Evolutionary conservation across 2,329 filamentous ascomycete species (phyloP).

Genomic region (Cadophora sp.): DNA sequence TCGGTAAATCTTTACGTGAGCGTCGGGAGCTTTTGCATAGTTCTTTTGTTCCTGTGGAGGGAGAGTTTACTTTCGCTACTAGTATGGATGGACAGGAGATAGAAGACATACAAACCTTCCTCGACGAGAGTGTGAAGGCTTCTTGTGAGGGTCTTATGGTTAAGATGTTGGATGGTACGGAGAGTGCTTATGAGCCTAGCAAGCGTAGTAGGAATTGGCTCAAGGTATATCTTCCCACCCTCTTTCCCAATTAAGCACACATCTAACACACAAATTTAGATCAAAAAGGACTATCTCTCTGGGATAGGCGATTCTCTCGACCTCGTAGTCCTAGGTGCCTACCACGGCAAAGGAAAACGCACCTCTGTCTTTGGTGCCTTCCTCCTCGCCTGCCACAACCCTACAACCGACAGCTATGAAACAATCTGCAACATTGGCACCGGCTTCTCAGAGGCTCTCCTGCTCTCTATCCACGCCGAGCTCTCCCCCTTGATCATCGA

Average conservation of each 20-base stretch:
- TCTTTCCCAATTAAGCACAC: constrained; percentile 6
- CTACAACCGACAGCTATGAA: constrained; percentile 81
- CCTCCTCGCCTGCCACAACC: constrained; percentile 92
- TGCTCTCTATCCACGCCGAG: constrained; percentile 83
- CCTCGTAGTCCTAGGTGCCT: constrained; percentile 93
- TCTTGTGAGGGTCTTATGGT: constrained; percentile 99
- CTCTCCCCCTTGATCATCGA: constrained; percentile 84
- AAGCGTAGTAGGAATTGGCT: constrained; percentile 98
- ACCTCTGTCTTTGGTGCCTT: constrained; percentile 97
- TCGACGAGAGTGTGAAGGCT: constrained; percentile 94
- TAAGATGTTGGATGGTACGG: constrained; percentile 94
- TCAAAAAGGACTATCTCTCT: constrained; percentile 97
- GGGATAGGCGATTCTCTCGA: constrained; percentile 96
- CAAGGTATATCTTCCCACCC: constrained; percentile 66
- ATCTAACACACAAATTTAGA: constrained; percentile 52
- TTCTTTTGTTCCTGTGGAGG: constrained; percentile 80
- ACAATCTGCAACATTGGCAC: constrained; percentile 99
- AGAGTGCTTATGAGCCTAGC: constrained; percentile 94
- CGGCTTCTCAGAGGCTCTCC: constrained; percentile 91
- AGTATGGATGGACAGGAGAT: constrained; percentile 86
- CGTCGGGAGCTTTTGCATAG: constrained; percentile 76
- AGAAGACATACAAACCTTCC: constrained; percentile 89
- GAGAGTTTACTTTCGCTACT: constrained; percentile 90
- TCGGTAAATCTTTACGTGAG: constrained; percentile 85
- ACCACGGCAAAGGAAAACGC: constrained; percentile 93